Evolutionary conservation across 495 filamentous ascomycete species (phyloP), one percentile per base, ranked within the genome.

Genomic region (Neurospora sp.): DNA sequence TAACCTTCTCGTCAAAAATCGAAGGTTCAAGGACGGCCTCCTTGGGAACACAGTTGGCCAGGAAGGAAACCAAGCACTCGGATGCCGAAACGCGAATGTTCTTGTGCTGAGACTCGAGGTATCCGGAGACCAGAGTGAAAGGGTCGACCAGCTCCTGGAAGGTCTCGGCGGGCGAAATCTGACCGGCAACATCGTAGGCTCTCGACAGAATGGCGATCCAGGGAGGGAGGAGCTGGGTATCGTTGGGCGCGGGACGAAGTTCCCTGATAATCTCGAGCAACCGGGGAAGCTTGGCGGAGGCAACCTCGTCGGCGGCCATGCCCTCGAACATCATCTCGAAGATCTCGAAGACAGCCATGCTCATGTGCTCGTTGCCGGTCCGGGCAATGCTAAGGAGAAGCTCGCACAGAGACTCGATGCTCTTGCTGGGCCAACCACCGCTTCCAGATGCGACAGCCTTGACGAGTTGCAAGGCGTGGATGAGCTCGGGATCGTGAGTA

Each of bases 121-220:
- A 98, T 22, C 84, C 79, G 35, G 92, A 89, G 18, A 98, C 86
- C 83, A 91, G 84, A 40, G 85, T 85, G 81, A 97, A 97, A 8
- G 97, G 83, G 22, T 89, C 90, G 0, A 95, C 93, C 14, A 99
- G 82, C 77, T 94, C 94, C 73, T 90, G 88, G 78, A 98, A 97
- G 0, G 95, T 97, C 40, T 94, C 92, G 72, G 94, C 90, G 8
- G 93, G 89, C 37, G 89, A 87, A 70, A 97, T 89, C 78, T 97
- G 93, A 3, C 93, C 90, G 18, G 93, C 93, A 7, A 98, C 94
- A 81, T 98, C 94, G 80, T 97, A 97, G 3, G 93, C 96, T 81
- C 96, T 87, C 12, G 95, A 97, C 16, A 98, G 81, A 45, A 99
- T 94, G 4, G 94, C 96, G 74, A 98, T 93, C 96, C 96, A 99